Evolutionary conservation across 208 protist genomes (phyloP).

Genomic region (Crithidia mellificae): DNA sequence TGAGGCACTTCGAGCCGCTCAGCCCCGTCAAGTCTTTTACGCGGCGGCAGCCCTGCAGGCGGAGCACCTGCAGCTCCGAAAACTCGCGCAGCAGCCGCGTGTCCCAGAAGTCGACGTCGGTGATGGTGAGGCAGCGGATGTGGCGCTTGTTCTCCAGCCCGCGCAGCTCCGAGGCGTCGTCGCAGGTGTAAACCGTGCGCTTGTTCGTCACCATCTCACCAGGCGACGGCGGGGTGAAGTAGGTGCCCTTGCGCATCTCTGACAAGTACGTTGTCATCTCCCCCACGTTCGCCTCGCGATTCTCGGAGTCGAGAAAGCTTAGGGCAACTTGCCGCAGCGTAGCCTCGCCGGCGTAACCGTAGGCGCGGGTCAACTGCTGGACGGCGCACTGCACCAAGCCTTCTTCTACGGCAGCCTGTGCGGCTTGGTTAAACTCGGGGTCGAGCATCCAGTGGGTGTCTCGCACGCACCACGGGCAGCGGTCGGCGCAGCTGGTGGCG

Average conservation of each 20-base stretch:
- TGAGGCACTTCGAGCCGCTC: neutral
- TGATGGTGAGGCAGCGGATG: conserved; percentile 14
- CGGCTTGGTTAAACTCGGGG: neutral
- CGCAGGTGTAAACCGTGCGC: conserved; percentile 1
- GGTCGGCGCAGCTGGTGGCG: neutral
- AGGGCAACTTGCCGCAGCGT: conserved; percentile 1
- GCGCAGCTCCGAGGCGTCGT: conserved; percentile 5
- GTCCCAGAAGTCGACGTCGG: conserved; percentile 4
- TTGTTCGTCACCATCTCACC: neutral
- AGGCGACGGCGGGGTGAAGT: neutral
- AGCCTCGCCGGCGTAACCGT: conserved; percentile 3
- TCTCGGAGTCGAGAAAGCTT: conserved; percentile 6
- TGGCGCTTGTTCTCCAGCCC: conserved; percentile 3
- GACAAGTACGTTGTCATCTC: conserved; percentile 6
- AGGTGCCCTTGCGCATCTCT: conserved; percentile 10
- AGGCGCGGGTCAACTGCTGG: neutral
- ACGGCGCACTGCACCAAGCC: conserved; percentile 3
- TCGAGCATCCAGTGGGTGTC: conserved; percentile 4
- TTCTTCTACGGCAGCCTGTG: conserved; percentile 1
- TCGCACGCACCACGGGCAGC: conserved; percentile 5
- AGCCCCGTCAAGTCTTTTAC: conserved; percentile 10
- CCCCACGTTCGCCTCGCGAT: conserved; percentile 3
- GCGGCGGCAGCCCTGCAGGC: conserved; percentile 13
- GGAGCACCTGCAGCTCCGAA: conserved; percentile 8
- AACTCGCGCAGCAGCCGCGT: conserved; percentile 7